A percentile compares a stretch with the other conserved stretches of the same genome.
Conservation (phyloP, 257 asterid species). For the Gentiana straminea region DNA sequence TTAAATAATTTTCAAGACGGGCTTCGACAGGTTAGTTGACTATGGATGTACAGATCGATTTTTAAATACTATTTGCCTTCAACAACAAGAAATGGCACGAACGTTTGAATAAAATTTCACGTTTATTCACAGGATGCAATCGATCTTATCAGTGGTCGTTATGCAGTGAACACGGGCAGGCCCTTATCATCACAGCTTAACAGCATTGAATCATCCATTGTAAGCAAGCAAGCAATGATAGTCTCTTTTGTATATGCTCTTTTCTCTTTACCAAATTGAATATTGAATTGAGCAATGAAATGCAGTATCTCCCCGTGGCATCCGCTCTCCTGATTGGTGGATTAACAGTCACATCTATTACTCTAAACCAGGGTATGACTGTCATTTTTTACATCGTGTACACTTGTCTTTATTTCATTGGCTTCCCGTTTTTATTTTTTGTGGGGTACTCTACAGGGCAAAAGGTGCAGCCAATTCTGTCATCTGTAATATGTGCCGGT, state of each 20-base stretch:
- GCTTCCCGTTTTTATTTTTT: neutral
- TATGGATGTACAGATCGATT: neutral
- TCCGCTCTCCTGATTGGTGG: slow-evolving; percentile 93
- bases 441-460: slow-evolving; percentile 41
- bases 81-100: neutral
- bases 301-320: slow-evolving; percentile 97
- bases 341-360: slow-evolving; percentile 73
- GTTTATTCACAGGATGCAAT: slow-evolving; percentile 61
- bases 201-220: slow-evolving; percentile 61
- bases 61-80: neutral
- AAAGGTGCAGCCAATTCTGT: slow-evolving; percentile 41
- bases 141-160: slow-evolving; percentile 88
- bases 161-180: slow-evolving; percentile 44
- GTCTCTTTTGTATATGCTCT: too few relatives aligned
- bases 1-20: slow-evolving; percentile 94
- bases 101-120: neutral
- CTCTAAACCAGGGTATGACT: slow-evolving; percentile 72
- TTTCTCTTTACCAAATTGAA: too few relatives aligned
- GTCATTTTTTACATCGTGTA: neutral
- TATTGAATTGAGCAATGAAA: neutral
- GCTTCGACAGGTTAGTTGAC: slow-evolving; percentile 60
- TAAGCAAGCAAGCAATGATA: slow-evolving; percentile 26
- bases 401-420: neutral
- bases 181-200: slow-evolving; percentile 49
- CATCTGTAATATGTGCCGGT: slow-evolving; percentile 74